These are phyloP conservation scores for Solanum ossicruentum DNA, from an alignment of 257 asterid genomes.

Conservation along the genomic window DNA sequence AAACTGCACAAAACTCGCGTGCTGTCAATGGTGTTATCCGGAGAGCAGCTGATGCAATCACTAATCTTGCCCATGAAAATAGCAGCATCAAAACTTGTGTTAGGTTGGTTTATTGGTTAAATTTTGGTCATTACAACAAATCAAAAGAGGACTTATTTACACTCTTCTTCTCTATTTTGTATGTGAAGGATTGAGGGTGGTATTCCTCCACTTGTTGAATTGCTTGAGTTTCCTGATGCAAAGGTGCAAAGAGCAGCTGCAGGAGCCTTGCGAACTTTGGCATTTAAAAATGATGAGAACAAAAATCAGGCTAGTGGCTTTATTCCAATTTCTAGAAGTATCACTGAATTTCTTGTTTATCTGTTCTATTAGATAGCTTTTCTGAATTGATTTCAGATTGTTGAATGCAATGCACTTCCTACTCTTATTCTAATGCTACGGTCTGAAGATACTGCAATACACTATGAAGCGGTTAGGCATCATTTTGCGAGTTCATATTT, in stretches of 20 bases:
- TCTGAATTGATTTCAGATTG: slow-evolving; percentile 50
- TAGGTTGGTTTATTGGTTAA: slow-evolving; percentile 31
- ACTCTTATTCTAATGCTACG: slow-evolving; percentile 88
- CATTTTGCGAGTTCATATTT: not conserved
- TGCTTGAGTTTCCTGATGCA: slow-evolving; percentile 75
- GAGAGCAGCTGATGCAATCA: slow-evolving; percentile 95
- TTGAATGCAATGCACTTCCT: slow-evolving; percentile 94
- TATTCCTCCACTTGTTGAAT: slow-evolving; percentile 92
- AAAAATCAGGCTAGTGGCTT: slow-evolving; percentile 63
- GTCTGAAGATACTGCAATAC: slow-evolving; percentile 92
- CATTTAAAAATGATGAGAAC: slow-evolving; percentile 92
- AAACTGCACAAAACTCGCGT: slow-evolving; percentile 46
- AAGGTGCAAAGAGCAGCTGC: slow-evolving; percentile 99
- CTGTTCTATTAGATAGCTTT: not conserved
- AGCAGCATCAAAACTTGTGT: slow-evolving; percentile 88
- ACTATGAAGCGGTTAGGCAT: slow-evolving; percentile 90
- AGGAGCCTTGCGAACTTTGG: slow-evolving; percentile 93
- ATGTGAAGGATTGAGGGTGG: slow-evolving; percentile 79
- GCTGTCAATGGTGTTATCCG: slow-evolving; percentile 78
- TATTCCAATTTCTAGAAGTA: not conserved
- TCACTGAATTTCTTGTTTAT: not conserved
- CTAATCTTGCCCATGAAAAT: slow-evolving; percentile 97
- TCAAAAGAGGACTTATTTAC: not conserved
- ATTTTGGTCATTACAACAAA: not conserved
- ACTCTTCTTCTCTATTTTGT: not conserved